phyloP scores from a whole-genome alignment of 2,329 filamentous ascomycete species.

The Dactylellina haptotyla region DNA sequence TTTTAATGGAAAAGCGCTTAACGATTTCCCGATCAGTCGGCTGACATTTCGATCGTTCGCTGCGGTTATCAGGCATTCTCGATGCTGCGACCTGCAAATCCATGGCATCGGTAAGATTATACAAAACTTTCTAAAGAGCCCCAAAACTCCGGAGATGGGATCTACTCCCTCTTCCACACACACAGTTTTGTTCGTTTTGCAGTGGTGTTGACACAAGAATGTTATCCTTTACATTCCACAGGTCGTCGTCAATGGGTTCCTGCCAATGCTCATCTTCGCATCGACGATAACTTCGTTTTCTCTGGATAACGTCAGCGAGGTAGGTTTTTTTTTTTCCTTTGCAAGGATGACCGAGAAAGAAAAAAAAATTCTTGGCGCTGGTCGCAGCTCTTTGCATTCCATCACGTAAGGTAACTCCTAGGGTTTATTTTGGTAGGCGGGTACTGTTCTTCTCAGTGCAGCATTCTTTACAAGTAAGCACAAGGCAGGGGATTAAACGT shows the following conservation, averaged over 20 bases:
- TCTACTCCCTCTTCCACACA: neutral
- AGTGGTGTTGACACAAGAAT: slow-evolving; percentile 48
- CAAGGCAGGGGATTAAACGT: slow-evolving; percentile 26
- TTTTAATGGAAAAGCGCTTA: slow-evolving; percentile 27
- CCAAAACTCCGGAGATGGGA: slow-evolving; percentile 11
- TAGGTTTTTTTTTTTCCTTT: slow-evolving; percentile 18
- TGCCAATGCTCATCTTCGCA: slow-evolving; percentile 53
- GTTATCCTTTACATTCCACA: slow-evolving; percentile 47
- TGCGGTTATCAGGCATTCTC: slow-evolving; percentile 54
- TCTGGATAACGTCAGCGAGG: slow-evolving; percentile 50
- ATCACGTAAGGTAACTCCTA: slow-evolving; percentile 23
- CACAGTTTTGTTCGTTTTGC: neutral
- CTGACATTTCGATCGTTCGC: slow-evolving; percentile 36
- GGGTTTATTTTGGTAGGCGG: slow-evolving; percentile 37
- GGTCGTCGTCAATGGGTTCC: slow-evolving; percentile 52
- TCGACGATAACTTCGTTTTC: slow-evolving; percentile 54
- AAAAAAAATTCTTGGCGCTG: slow-evolving; percentile 17
- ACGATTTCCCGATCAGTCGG: slow-evolving; percentile 22
- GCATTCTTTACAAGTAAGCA: slow-evolving; percentile 52
- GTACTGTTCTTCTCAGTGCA: slow-evolving; percentile 51
- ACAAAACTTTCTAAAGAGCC: slow-evolving; percentile 39
- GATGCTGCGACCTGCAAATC: slow-evolving; percentile 56
- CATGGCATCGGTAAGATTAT: slow-evolving; percentile 57
- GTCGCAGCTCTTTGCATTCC: slow-evolving; percentile 48
- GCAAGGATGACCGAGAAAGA: neutral